These are phyloP conservation scores for Flagelloscypha sp. DNA, from an alignment of 768 basidiomycete genomes.

Conservation along the genomic window DNA sequence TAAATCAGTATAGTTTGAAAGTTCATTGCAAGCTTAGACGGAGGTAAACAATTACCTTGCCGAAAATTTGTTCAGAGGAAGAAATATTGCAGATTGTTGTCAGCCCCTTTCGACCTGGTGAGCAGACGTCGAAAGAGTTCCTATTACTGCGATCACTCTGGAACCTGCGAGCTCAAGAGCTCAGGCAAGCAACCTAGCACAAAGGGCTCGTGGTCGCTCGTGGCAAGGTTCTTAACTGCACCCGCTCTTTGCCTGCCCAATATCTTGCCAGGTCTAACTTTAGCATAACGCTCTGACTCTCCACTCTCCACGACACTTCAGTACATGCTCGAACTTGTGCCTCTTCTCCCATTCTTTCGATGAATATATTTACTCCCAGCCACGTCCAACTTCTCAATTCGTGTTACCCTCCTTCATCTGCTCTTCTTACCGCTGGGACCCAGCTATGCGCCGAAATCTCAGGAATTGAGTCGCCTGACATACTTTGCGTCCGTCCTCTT, in stretches of 20 bases:
- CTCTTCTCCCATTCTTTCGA: constrained; percentile 18
- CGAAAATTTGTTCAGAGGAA: too few species aligned
- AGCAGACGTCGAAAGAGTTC: too few species aligned
- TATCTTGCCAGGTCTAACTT: neutral
- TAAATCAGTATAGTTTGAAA: constrained; percentile 12
- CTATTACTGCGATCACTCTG: too few species aligned
- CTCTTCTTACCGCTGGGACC: constrained; percentile 68
- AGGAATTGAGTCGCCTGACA: constrained; percentile 77
- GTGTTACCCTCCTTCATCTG: constrained; percentile 77
- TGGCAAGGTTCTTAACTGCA: too few species aligned
- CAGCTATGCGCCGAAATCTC: constrained; percentile 71
- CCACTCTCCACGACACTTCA: constrained; percentile 9
- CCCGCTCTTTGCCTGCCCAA: too few species aligned
- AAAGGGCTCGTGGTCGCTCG: too few species aligned
- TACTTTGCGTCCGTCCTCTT: constrained; percentile 57
- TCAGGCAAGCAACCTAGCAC: too few species aligned
- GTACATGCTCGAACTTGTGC: constrained; percentile 2
- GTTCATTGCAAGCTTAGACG: too few species aligned
- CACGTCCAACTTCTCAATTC: constrained; percentile 78
- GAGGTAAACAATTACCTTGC: too few species aligned
- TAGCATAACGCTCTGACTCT: constrained; percentile 3
- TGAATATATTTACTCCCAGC: constrained; percentile 77
- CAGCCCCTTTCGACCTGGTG: too few species aligned
- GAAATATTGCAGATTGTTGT: too few species aligned
- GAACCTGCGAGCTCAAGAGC: too few species aligned